phyloP scores from a whole-genome alignment of 495 filamentous ascomycete genomes.

The Penicillium tannophilum region DNA sequence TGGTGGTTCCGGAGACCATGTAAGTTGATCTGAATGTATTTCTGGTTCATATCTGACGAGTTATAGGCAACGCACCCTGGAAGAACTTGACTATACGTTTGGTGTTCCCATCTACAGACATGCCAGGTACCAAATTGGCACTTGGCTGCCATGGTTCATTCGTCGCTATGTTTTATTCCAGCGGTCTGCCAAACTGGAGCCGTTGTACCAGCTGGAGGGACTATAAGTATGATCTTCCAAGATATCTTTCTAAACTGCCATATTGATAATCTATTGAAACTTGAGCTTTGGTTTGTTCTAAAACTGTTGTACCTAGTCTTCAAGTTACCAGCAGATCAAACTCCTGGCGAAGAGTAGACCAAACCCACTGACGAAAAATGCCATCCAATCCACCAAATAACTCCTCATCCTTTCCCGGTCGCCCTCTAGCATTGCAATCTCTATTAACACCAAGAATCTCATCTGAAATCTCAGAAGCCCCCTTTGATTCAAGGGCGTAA shows the following conservation, averaged over 20 bases:
- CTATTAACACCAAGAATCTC: no score
- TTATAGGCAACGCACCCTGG: slow-evolving; percentile 68
- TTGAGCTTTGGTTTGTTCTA: neutral
- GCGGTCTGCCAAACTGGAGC: slow-evolving; percentile 54
- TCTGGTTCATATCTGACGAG: neutral
- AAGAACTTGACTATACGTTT: slow-evolving; percentile 82
- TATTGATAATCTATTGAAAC: neutral
- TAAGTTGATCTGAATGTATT: neutral
- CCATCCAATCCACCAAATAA: neutral
- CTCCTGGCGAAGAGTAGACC: neutral
- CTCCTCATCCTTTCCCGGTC: neutral
- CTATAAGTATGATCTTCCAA: slow-evolving; percentile 6
- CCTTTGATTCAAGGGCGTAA: no score
- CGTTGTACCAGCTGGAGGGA: slow-evolving; percentile 62
- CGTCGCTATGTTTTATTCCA: slow-evolving; percentile 62
- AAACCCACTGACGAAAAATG: neutral
- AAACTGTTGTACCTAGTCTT: neutral
- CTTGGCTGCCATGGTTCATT: slow-evolving; percentile 66
- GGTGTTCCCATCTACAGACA: slow-evolving; percentile 65
- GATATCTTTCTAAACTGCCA: no score
- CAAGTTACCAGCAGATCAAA: neutral
- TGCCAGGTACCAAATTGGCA: slow-evolving; percentile 60
- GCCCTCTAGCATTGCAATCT: no score
- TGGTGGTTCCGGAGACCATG: slow-evolving; percentile 70
- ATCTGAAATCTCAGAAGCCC: no score